Conservation (phyloP, 768 basidiomycete genomes). For the Kwoniella europaea region DNA sequence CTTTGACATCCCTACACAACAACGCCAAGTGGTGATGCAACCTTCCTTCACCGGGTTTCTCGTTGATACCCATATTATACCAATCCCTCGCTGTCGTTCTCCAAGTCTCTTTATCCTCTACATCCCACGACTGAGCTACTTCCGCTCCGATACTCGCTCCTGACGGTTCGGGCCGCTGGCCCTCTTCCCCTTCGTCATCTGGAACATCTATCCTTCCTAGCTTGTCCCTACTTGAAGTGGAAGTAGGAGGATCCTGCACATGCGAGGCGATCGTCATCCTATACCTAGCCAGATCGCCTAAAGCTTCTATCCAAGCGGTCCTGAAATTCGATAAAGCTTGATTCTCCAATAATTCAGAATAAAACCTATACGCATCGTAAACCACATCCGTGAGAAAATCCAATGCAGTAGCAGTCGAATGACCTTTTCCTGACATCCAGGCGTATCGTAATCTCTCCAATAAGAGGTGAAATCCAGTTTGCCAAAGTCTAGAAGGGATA, state of each 20-base stretch:
- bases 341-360: constrained; percentile 86
- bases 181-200: constrained; percentile 66
- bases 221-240: constrained; percentile 6
- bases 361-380: constrained; percentile 92
- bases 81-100: constrained; percentile 84
- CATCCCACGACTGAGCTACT: constrained; percentile 75
- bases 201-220: constrained; percentile 59
- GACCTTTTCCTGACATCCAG: constrained; percentile 63
- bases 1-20: constrained; percentile 79
- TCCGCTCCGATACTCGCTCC: constrained; percentile 80
- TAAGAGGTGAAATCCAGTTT: constrained; percentile 83
- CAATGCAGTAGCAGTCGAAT: constrained; percentile 61
- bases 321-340: constrained; percentile 71
- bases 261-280: constrained; percentile 89
- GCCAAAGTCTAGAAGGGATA: constrained; percentile 92
- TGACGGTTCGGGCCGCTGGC: constrained; percentile 57
- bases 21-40: constrained; percentile 92
- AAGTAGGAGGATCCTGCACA: constrained; percentile 63
- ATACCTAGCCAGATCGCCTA: constrained; percentile 94
- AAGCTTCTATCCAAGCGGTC: constrained; percentile 89
- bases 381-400: constrained; percentile 95
- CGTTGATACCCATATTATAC: constrained; percentile 84
- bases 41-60: constrained; percentile 91
- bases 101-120: constrained; percentile 85
- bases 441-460: constrained; percentile 88